A percentile compares a stretch with the other conserved stretches of the same genome.
Evolutionary conservation across 169 alveolate genomes (phyloP).

Genomic region (Plasmodium chabaudi): DNA sequence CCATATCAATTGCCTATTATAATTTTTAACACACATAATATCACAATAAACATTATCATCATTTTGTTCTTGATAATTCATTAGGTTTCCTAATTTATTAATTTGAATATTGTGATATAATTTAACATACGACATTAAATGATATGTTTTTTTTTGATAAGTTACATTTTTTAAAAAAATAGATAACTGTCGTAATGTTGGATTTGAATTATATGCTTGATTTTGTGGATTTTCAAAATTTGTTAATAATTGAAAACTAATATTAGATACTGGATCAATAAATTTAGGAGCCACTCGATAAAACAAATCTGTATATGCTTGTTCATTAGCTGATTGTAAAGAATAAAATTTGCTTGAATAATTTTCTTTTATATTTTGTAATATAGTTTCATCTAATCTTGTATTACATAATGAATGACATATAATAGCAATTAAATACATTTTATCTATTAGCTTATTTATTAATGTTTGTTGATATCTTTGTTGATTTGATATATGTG

Average conservation of each 20-base stretch:
- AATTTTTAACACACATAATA: slow-evolving; percentile 84
- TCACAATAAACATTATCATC: slow-evolving; percentile 82
- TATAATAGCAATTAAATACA: slow-evolving; percentile 86
- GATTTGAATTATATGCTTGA: slow-evolving; percentile 77
- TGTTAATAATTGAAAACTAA: slow-evolving; percentile 45
- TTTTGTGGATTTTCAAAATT: slow-evolving; percentile 77
- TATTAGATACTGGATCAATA: slow-evolving; percentile 82
- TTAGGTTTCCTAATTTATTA: slow-evolving; percentile 80
- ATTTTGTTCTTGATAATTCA: slow-evolving; percentile 76
- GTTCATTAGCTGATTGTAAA: slow-evolving; percentile 85
- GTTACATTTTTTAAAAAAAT: slow-evolving; percentile 83
- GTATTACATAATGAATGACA: slow-evolving; percentile 83
- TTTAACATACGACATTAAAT: slow-evolving; percentile 86
- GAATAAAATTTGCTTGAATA: slow-evolving; percentile 87
- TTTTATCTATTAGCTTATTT: slow-evolving; percentile 84
- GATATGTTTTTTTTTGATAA: slow-evolving; percentile 83
- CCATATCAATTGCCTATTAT: slow-evolving; percentile 81
- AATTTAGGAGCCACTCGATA: slow-evolving; percentile 87
- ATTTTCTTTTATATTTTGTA: slow-evolving; percentile 87
- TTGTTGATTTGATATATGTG: slow-evolving; percentile 82
- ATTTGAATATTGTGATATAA: slow-evolving; percentile 85
- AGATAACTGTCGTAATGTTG: slow-evolving; percentile 79
- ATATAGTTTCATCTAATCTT: slow-evolving; percentile 84
- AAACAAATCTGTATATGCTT: slow-evolving; percentile 85
- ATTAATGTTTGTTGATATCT: slow-evolving; percentile 83